These are phyloP conservation scores for Prunella vulgaris DNA, from an alignment of 257 asterid species.

Conservation along the genomic window DNA sequence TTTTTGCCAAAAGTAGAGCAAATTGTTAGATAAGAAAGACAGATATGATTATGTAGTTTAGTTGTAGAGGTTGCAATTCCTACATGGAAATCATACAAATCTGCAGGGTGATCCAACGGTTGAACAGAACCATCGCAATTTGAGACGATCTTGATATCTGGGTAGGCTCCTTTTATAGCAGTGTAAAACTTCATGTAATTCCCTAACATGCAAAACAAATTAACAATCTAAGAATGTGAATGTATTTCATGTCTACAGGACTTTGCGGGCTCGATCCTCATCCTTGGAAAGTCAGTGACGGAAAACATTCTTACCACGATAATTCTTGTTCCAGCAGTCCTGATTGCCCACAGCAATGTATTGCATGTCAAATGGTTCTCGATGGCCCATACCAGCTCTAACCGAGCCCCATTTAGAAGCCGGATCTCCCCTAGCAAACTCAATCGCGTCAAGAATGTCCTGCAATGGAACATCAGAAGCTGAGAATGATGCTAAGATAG, in stretches of 20 bases:
- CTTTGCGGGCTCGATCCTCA: too few relatives aligned
- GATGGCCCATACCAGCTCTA: slow-evolving; percentile 83
- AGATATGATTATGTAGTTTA: too few relatives aligned
- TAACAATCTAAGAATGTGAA: not conserved
- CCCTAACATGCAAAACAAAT: slow-evolving; percentile 35
- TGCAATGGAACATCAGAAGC: slow-evolving; percentile 15
- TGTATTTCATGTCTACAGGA: not conserved
- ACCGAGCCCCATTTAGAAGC: slow-evolving; percentile 74
- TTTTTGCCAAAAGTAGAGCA: slow-evolving; percentile 19
- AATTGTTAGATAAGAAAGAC: not conserved
- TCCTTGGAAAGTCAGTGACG: too few relatives aligned
- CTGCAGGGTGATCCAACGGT: slow-evolving; percentile 80
- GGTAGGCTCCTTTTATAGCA: slow-evolving; percentile 63
- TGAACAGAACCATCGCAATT: slow-evolving; percentile 74
- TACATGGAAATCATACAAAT: slow-evolving; percentile 87
- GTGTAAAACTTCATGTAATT: slow-evolving; percentile 75
- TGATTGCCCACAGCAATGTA: slow-evolving; percentile 85
- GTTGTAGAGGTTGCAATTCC: slow-evolving; percentile 16
- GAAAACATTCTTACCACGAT: slow-evolving; percentile 49
- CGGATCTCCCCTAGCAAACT: slow-evolving; percentile 78
- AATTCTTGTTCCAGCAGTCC: slow-evolving; percentile 76
- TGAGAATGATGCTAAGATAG: not conserved
- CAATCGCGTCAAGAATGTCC: slow-evolving; percentile 82
- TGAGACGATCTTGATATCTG: slow-evolving; percentile 70
- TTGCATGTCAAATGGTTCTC: slow-evolving; percentile 76